Evolutionary conservation across 495 filamentous ascomycete genomes (phyloP), one percentile per base, ranked within the genome.

Genomic region (Penicillium paxilli): DNA sequence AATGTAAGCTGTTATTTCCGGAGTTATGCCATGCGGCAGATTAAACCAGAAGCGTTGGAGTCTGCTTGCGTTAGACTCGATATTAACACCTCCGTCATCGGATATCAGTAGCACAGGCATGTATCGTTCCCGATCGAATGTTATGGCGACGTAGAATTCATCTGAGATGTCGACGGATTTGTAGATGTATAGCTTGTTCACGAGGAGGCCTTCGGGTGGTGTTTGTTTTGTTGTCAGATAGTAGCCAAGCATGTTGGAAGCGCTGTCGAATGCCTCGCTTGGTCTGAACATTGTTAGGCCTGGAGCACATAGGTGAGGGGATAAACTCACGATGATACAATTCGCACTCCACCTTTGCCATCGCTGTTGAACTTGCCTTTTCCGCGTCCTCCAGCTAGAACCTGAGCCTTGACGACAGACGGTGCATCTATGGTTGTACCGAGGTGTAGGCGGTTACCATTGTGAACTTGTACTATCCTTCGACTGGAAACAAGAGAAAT

Each of bases 181-280:
- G 51, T 64, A 67, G 24, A 74, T 64, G 51, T 72, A 70, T 5
- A 74, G 47, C 24, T 72, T 69, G 0, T 69, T 59, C 19, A 72
- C 69, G 2, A 58, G 48, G 1, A 72, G 65, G 8, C 69, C 69
- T 4, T 54, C 46, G 1, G 59, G 47, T 5, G 67, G 59, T 0
- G 69, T 72, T 56, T 72, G 69, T 1, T 62, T 63, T 8, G 69
- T 70, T n/a, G 46, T 65, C 2, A 72, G 63, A 46, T 58, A 40
- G 21, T 68, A 49, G 2, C 64, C 66, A n/a, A 72, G 59, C 69
- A 72, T 72, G 2, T 67, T 54, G 5, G 60, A 56, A n/a, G 69
- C 67, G 23, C 57, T 65, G 30, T 68, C 49, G 41, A 58, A 68
- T 0, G 67, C 69, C 38, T 72, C 67, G 21, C 22, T 54, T 3